phyloP scores from a whole-genome alignment of 2,329 filamentous ascomycete genomes.

The Dothidotthia symphoricarpi region DNA sequence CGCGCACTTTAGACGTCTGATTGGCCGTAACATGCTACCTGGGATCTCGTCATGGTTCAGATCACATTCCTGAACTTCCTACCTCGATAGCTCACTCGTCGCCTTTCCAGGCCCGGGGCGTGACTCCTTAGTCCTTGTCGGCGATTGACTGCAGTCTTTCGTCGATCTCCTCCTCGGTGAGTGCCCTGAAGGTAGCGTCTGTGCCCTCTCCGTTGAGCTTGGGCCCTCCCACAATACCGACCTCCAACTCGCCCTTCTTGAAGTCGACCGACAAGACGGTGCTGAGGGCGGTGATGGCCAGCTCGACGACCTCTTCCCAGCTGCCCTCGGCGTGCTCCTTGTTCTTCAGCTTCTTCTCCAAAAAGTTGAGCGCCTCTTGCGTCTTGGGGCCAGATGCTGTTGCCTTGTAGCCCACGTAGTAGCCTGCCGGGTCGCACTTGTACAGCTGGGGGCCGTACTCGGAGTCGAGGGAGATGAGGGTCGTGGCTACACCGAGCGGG shows the following conservation, averaged over 20 bases:
- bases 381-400: slow-evolving; percentile 97
- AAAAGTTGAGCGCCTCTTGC: slow-evolving; percentile 95
- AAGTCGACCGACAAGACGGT: slow-evolving; percentile 98
- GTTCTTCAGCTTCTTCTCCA: slow-evolving; percentile 99
- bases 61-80: slow-evolving; percentile 11
- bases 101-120: slow-evolving; percentile 21
- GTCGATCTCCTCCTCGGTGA: slow-evolving; percentile 98
- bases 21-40: slow-evolving; percentile 29
- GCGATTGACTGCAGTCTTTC: slow-evolving; percentile 96
- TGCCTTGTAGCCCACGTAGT: slow-evolving; percentile 98
- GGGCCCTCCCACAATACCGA: slow-evolving; percentile 93
- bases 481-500: slow-evolving; percentile 91
- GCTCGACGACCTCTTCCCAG: slow-evolving; percentile 97
- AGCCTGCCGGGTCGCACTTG: slow-evolving; percentile 97
- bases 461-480: slow-evolving; percentile 87
- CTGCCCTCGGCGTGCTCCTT: slow-evolving; percentile 88
- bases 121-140: slow-evolving; percentile 80
- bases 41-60: slow-evolving; percentile 25
- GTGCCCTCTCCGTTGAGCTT: slow-evolving; percentile 79
- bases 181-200: slow-evolving; percentile 74
- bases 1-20: slow-evolving; percentile 29
- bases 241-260: slow-evolving; percentile 98
- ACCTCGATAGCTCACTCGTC: slow-evolving; percentile 27
- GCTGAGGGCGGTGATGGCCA: slow-evolving; percentile 92
- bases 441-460: slow-evolving; percentile 92